Conservation (phyloP, 371 early-diverging fungal species). For the Mucor mucedo region DNA sequence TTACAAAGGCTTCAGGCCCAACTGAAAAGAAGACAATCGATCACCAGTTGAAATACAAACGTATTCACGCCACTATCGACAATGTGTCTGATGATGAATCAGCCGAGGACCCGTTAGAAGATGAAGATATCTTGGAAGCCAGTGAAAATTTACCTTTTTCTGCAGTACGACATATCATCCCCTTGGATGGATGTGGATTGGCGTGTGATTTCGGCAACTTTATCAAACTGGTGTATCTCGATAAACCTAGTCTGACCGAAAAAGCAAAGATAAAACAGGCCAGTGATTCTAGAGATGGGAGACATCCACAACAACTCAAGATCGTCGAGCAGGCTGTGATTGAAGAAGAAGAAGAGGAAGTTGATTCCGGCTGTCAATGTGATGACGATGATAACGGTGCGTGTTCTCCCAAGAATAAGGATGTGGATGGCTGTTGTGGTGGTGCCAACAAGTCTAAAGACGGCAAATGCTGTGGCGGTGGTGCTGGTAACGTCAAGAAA, state of each 20-base stretch:
- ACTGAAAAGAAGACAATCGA: conserved; percentile 2
- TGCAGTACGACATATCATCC: conserved; percentile 26
- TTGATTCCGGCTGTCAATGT: conserved; percentile 3
- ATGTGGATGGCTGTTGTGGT: conserved; percentile 29
- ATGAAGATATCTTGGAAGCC: conserved; percentile 26
- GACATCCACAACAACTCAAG: not conserved
- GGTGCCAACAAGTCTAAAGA: conserved; percentile 30
- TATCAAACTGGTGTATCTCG: conserved; percentile 36
- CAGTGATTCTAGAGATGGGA: conserved; percentile 8
- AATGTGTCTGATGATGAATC: conserved; percentile 9
- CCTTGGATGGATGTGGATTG: conserved; percentile 33
- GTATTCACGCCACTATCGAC: conserved; percentile 12
- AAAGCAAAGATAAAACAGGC: conserved; percentile 20
- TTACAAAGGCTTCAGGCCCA: conserved; percentile 3
- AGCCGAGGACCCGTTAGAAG: conserved; percentile 9
- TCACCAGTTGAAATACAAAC: conserved; percentile 16
- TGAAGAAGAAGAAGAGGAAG: conserved; percentile 15
- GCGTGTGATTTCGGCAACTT: conserved; percentile 48
- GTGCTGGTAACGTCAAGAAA: conserved; percentile 8
- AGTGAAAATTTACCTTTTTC: conserved; percentile 39
- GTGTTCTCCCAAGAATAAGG: conserved; percentile 18
- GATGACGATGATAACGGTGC: not conserved
- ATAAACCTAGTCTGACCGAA: conserved; percentile 29
- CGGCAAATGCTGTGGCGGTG: conserved; percentile 33
- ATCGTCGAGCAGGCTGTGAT: conserved; percentile 6